Evolutionary conservation across 768 basidiomycete genomes (phyloP), one percentile per base, ranked within the genome.

Genomic region (Boletus sp.): DNA sequence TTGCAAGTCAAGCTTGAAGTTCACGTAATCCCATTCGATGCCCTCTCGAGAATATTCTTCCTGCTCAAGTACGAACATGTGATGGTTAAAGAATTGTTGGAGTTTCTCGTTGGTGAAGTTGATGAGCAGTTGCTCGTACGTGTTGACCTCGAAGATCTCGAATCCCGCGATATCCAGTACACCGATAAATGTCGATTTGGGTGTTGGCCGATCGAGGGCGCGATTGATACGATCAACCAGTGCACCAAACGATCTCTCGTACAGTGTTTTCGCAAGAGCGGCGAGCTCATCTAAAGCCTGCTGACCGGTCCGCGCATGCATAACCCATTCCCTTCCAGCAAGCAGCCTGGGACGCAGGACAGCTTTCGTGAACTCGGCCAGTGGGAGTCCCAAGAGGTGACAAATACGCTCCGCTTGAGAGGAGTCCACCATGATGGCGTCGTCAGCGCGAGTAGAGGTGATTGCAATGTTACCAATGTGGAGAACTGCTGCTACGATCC

Each of bases 51-150:
- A 82, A 73, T 99, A 98, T 71, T 99, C 97, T 70, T 99, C 97
- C 69, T 99, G 97, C 77, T 99, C 97, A 35, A 98, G 84, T 39
- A 97, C 93, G 73, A 99, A 98, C 97, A 98, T 98, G 71, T 98
- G 97, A 73, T 98, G 94, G 67, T 98, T 99, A 83, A 94, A 94
- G 73, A 92, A 93, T 72, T 98, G 96, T 71, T 98, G 96, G 9
- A 98, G 82, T 68, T 91, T 96, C 81, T 99, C 97, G 77, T 99
- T 99, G 44, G 96, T 98, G 67, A 92, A 96, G 69, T 99, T 99
- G 83, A 99, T 99, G 65, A 96, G 83, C 29, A 99, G 83, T 71
- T 99, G 97, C 67, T 99, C 97, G 71, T 98, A 99, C 9, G 89
- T 89, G 71, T 98, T 98, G 65, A 88, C 79, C 53, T 91, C 90